Evolutionary conservation across 208 protist species (phyloP).

Genomic region (Acanthamoeba royreba): DNA sequence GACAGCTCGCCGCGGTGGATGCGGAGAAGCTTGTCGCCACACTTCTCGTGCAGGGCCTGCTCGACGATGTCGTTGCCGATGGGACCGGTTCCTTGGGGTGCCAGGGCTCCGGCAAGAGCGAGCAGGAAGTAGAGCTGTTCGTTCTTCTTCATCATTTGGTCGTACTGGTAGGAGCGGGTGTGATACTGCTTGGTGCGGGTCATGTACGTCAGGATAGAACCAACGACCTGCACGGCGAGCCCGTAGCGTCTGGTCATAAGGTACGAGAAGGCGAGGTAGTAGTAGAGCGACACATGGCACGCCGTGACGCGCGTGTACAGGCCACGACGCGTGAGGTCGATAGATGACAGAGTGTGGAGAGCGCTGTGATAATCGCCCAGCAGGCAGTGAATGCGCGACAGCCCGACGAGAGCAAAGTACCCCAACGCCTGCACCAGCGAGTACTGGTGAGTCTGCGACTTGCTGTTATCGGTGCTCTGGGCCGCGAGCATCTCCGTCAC

Average conservation of each 20-base stretch:
- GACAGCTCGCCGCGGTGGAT: constrained; percentile 66
- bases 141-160: constrained; percentile 78
- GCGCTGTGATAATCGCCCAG: constrained; percentile 82
- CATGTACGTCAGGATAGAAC: constrained; percentile 76
- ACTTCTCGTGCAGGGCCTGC: constrained; percentile 68
- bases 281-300: constrained; percentile 83
- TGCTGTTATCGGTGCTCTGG: not conserved
- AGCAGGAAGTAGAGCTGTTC: constrained; percentile 81
- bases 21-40: constrained; percentile 71
- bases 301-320: constrained; percentile 75
- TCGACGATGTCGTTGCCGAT: constrained; percentile 71
- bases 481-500: not conserved
- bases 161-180: constrained; percentile 73
- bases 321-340: constrained; percentile 70
- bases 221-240: constrained; percentile 73
- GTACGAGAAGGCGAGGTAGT: constrained; percentile 84
- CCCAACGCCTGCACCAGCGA: constrained; percentile 67
- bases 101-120: constrained; percentile 70
- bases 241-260: constrained; percentile 82
- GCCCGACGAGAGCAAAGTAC: constrained; percentile 81
- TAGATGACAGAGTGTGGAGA: constrained; percentile 69
- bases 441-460: not conserved
- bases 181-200: constrained; percentile 72
- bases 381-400: constrained; percentile 79
- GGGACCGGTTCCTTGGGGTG: constrained; percentile 67